Evolutionary conservation across 805 yeast genomes (phyloP), one percentile per base, ranked within the genome.

Genomic region (Candida wancherniae): DNA sequence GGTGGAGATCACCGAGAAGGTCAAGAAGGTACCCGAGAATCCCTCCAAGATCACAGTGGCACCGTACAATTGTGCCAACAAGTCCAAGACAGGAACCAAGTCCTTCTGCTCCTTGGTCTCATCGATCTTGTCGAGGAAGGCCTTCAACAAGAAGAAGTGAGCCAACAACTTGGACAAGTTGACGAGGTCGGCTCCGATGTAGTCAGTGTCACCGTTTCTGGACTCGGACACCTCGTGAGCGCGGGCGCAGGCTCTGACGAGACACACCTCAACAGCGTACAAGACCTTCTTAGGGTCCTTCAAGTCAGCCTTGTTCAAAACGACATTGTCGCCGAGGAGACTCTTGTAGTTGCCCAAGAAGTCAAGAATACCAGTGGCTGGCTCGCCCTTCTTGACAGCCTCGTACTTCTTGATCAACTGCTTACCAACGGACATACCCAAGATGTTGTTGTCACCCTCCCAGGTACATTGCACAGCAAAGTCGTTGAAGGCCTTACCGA

Each of bases 381-480:
- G 10, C 22, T 45, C 47, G 35, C 72, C 73, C 33, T 61, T 55
- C 30, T 62, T 58, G 20, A 61, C 42, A 4, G 57, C 45, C 29
- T 62, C 51, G 15, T 69, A 67, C 36, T 63, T 59, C 55, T 74
- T 81, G 41, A 79, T 64, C 22, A 80, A 66, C 15, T 92, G 76
- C 56, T 90, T 79, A 36, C 95, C 97, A 37, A 86, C 75, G 32
- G 86, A 80, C 58, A 85, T 76, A 2, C 87, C 83, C 42, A 88
- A 69, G 25, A 88, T 81, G 50, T 79, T 87, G 66, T 88, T 88
- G 59, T 88, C 97, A 58, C 97, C 97, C 66, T 88, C 97, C 97
- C 97, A 88, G 12, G 97, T 88, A 61, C 95, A 87, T 63, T 88
- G 96, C 23, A 88, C 96, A n/a, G 84, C 95, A 85, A 94, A 90